A percentile compares a stretch with the other conserved stretches of the same genome.
These are phyloP conservation scores for Yarrowia porcina DNA, from an alignment of 805 yeast genomes.

Conservation along the genomic window DNA sequence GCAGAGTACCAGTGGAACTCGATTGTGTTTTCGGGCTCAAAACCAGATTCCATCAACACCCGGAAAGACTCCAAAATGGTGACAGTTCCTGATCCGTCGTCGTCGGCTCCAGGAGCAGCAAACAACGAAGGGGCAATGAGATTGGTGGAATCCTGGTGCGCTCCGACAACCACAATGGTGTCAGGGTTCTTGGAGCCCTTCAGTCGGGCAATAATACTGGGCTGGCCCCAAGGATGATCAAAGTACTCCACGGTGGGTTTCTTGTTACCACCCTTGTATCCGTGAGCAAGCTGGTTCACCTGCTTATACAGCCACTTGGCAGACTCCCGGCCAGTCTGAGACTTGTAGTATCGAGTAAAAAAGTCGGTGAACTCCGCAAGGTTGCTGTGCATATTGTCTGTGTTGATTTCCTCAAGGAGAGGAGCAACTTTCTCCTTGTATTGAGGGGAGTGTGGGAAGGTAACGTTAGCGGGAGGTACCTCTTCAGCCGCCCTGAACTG, in stretches of 20 bases:
- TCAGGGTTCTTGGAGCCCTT: slow-evolving; percentile 41
- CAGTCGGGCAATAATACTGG: slow-evolving; percentile 65
- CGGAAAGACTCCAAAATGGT: slow-evolving; percentile 75
- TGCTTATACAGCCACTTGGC: slow-evolving; percentile 64
- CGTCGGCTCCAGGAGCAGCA: slow-evolving; percentile 93
- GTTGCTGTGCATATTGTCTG: slow-evolving; percentile 48
- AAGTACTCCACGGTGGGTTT: slow-evolving; percentile 49
- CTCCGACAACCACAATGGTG: slow-evolving; percentile 69
- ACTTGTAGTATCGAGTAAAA: slow-evolving; percentile 72
- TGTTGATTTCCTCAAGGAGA: slow-evolving; percentile 47
- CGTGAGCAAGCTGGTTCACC: slow-evolving; percentile 39
- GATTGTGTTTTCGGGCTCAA: slow-evolving; percentile 63
- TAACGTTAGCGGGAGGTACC: slow-evolving; percentile 38
- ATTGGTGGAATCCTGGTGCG: slow-evolving; percentile 85
- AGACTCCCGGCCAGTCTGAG: slow-evolving; percentile 64
- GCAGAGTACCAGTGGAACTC: slow-evolving; percentile 96
- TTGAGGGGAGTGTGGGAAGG: slow-evolving; percentile 51
- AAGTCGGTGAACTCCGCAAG: slow-evolving; percentile 66
- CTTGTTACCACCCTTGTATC: slow-evolving; percentile 38
- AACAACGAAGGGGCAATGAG: slow-evolving; percentile 63
- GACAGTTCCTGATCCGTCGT: slow-evolving; percentile 85
- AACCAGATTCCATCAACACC: slow-evolving; percentile 47
- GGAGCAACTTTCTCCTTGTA: slow-evolving; percentile 43
- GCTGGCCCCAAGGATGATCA: slow-evolving; percentile 75
- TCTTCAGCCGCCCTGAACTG: not conserved